phyloP scores from a whole-genome alignment of 1,284 basidiomycete genomes.

The Boletus albobrunnescens region DNA sequence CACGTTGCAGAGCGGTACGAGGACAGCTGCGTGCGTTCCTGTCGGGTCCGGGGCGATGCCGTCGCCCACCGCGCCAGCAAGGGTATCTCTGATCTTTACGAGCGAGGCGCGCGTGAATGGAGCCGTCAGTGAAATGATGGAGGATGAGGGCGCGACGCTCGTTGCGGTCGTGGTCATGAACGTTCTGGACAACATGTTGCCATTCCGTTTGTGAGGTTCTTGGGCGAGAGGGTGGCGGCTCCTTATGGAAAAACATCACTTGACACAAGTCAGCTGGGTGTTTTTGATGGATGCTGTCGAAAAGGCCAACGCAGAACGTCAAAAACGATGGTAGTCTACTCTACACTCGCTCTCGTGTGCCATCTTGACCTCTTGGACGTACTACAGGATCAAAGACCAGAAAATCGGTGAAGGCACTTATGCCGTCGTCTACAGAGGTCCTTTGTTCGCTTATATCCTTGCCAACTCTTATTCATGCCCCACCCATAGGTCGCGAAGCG shows the following conservation, averaged over 20 bases:
- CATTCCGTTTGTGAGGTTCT: conserved; percentile 18
- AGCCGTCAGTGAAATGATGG: conserved; percentile 34
- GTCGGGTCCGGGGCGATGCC: conserved; percentile 14
- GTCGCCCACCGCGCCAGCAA: conserved; percentile 23
- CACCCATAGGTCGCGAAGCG: conserved; percentile 56
- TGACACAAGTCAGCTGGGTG: background rate
- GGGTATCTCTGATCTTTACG: conserved; percentile 38
- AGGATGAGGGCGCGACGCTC: conserved; percentile 8
- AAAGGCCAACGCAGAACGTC: conserved; percentile 64
- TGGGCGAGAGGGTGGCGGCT: too few relatives aligned
- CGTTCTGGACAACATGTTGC: conserved; percentile 26
- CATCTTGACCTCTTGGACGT: conserved; percentile 8
- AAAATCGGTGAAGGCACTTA: conserved; percentile 97
- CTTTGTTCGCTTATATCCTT: background rate
- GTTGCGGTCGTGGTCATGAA: conserved; percentile 15
- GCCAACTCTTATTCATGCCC: background rate
- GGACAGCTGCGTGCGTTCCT: conserved; percentile 56
- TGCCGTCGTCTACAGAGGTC: conserved; percentile 93
- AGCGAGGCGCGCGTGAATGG: conserved; percentile 43
- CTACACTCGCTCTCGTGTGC: conserved; percentile 1
- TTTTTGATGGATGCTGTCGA: conserved; percentile 70
- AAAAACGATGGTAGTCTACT: conserved; percentile 58
- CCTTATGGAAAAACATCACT: background rate
- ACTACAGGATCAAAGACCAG: conserved; percentile 73
- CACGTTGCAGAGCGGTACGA: conserved; percentile 75